Conservation (phyloP, 305 asterid genomes). For the Striga hermonthica region DNA sequence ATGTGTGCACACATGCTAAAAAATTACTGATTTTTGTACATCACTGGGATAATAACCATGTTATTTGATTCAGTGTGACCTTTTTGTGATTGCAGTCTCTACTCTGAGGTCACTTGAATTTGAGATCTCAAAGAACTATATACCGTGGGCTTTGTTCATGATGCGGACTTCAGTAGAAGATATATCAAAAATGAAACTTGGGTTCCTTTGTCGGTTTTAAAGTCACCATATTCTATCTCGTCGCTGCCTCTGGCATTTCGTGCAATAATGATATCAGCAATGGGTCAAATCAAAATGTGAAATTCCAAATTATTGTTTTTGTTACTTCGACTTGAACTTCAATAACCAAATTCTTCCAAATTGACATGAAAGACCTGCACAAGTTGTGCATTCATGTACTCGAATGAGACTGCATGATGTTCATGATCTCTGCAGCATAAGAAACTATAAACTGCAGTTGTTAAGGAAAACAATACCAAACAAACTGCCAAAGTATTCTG, state of each 20-base stretch:
- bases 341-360: background rate
- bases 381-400: background rate
- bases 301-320: slow-evolving; percentile 35
- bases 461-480: no score
- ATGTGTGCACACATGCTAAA: slow-evolving; percentile 1
- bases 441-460: background rate
- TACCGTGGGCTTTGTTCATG: slow-evolving; percentile 90
- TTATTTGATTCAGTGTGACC: slow-evolving; percentile 24
- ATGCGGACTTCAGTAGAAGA: slow-evolving; percentile 87
- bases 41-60: slow-evolving; percentile 26
- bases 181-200: slow-evolving; percentile 84
- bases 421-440: slow-evolving; percentile 1
- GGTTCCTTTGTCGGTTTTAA: slow-evolving; percentile 82
- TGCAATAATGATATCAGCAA: slow-evolving; percentile 70
- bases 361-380: background rate
- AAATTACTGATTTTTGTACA: slow-evolving; percentile 19
- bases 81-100: slow-evolving; percentile 54
- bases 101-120: slow-evolving; percentile 77
- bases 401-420: background rate
- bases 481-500: background rate
- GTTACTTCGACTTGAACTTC: slow-evolving; percentile 10
- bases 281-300: slow-evolving; percentile 86
- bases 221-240: slow-evolving; percentile 86
- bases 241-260: slow-evolving; percentile 85
- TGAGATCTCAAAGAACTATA: slow-evolving; percentile 79